phyloP scores from a whole-genome alignment of 1,139 yeast species.

The Candida neerlandica region DNA sequence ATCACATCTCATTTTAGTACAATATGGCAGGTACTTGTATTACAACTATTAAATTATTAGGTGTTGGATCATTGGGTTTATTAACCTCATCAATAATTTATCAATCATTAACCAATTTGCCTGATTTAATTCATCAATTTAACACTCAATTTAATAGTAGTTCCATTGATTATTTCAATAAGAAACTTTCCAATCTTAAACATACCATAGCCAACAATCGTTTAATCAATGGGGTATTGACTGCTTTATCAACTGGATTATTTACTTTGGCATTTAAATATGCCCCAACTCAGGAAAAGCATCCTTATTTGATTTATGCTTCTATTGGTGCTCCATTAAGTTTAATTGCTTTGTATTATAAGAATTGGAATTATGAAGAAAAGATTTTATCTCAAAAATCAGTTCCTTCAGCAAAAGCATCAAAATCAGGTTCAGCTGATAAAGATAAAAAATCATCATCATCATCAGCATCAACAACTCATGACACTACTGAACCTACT shows the following conservation, averaged over 20 bases:
- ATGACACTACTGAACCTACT: slow-evolving; percentile 16
- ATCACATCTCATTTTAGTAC: background rate
- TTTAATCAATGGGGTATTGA: slow-evolving; percentile 32
- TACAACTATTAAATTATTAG: slow-evolving; percentile 51
- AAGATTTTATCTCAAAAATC: slow-evolving; percentile 19
- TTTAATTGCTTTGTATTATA: slow-evolving; percentile 27
- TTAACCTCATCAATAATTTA: slow-evolving; percentile 44
- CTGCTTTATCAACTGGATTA: slow-evolving; percentile 39
- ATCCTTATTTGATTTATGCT: slow-evolving; percentile 60
- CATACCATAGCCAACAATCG: slow-evolving; percentile 28
- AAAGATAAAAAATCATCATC: background rate
- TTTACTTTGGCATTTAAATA: slow-evolving; percentile 45
- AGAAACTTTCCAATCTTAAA: slow-evolving; percentile 19
- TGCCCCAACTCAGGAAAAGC: slow-evolving; percentile 49
- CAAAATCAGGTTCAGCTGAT: background rate
- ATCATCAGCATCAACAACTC: slow-evolving; percentile 1
- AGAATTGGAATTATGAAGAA: slow-evolving; percentile 19
- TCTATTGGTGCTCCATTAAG: slow-evolving; percentile 51
- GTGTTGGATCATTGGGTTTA: slow-evolving; percentile 55
- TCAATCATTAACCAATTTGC: slow-evolving; percentile 39
- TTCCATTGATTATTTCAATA: slow-evolving; percentile 5
- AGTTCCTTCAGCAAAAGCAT: slow-evolving; percentile 1
- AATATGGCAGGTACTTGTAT: slow-evolving; percentile 50
- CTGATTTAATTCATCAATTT: slow-evolving; percentile 36
- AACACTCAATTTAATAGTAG: slow-evolving; percentile 15